These are phyloP conservation scores for Didymella arachidicola DNA, from an alignment of 2,329 filamentous ascomycete genomes.

Conservation along the genomic window DNA sequence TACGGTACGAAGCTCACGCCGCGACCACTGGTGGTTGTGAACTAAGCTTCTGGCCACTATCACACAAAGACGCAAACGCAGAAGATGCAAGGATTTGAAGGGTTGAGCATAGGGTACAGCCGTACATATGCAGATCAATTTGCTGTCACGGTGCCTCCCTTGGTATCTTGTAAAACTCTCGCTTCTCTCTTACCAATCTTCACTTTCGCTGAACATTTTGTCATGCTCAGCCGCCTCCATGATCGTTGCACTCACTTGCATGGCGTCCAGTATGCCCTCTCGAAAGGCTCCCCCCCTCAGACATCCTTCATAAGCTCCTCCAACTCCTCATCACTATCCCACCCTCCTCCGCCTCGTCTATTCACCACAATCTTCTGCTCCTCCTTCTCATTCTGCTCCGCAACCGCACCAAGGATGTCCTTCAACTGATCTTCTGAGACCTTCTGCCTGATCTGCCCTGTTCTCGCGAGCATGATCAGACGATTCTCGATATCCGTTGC, in stretches of 20 bases:
- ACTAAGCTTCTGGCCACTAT: slow-evolving; percentile 7
- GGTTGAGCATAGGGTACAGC: neutral
- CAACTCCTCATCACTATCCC: slow-evolving; percentile 82
- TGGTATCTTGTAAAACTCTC: neutral
- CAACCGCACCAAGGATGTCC: slow-evolving; percentile 83
- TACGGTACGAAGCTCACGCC: slow-evolving; percentile 37
- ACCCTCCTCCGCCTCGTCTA: slow-evolving; percentile 77
- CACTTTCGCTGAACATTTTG: neutral
- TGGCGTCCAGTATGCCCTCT: neutral
- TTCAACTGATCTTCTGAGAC: slow-evolving; percentile 94
- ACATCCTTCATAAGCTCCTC: slow-evolving; percentile 58
- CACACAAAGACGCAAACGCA: neutral
- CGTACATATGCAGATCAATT: neutral
- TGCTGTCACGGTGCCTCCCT: too few species aligned
- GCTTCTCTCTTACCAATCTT: neutral
- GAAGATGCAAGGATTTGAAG: neutral
- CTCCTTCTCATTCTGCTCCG: slow-evolving; percentile 73
- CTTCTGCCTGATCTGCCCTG: slow-evolving; percentile 84
- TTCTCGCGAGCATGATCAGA: slow-evolving; percentile 87
- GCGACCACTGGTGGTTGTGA: slow-evolving; percentile 31
- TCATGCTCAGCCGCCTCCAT: neutral
- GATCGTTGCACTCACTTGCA: neutral
- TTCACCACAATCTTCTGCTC: slow-evolving; percentile 80
- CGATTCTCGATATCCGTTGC: slow-evolving; percentile 91
- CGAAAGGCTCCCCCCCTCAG: slow-evolving; percentile 14